Evolutionary conservation across 805 yeast genomes (phyloP).

Genomic region (Nakazawaea ernobii): DNA sequence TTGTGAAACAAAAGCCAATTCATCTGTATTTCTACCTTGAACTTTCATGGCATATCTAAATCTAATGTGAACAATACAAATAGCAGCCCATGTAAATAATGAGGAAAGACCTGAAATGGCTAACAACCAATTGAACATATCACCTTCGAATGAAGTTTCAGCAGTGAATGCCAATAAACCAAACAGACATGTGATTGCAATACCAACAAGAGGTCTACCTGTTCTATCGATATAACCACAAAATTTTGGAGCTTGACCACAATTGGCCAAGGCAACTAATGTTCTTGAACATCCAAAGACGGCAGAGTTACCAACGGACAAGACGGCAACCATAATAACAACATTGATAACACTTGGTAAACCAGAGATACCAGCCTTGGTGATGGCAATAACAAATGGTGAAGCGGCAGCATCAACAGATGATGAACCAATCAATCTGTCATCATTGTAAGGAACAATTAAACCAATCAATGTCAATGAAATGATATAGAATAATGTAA

Average conservation of each 20-base stretch:
- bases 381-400: slow-evolving; percentile 71
- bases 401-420: slow-evolving; percentile 56
- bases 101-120: slow-evolving; percentile 76
- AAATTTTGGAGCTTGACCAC: slow-evolving; percentile 59
- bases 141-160: slow-evolving; percentile 50
- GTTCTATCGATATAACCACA: slow-evolving; percentile 66
- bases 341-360: slow-evolving; percentile 72
- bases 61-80: slow-evolving; percentile 62
- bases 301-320: slow-evolving; percentile 74
- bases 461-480: slow-evolving; percentile 51
- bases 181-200: slow-evolving; percentile 43
- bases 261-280: slow-evolving; percentile 60
- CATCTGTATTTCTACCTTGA: slow-evolving; percentile 66
- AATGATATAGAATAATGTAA: slow-evolving; percentile 50
- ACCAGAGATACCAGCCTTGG: slow-evolving; percentile 53
- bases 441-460: slow-evolving; percentile 53
- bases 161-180: slow-evolving; percentile 60
- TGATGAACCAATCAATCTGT: slow-evolving; percentile 41
- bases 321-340: slow-evolving; percentile 64
- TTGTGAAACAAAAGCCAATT: slow-evolving; percentile 61
- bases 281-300: slow-evolving; percentile 72
- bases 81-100: slow-evolving; percentile 76
- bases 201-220: slow-evolving; percentile 76
- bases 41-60: slow-evolving; percentile 60
- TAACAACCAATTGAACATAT: slow-evolving; percentile 67